These are phyloP conservation scores for Fusarium praegraminearum DNA, from an alignment of 2,329 filamentous ascomycete genomes.

Conservation along the genomic window DNA sequence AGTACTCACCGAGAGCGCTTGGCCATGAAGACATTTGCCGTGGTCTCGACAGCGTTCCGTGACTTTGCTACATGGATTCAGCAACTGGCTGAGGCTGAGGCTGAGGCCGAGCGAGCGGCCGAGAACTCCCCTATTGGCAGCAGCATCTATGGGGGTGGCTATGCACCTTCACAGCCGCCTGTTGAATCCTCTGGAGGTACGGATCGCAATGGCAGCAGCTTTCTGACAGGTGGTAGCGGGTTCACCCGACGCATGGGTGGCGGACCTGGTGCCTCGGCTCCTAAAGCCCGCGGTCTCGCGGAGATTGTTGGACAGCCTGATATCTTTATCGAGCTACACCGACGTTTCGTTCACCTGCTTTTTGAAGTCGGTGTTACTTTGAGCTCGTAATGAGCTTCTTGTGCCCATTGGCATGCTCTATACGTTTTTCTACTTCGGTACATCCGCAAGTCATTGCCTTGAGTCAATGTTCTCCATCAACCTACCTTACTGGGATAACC, in stretches of 20 bases:
- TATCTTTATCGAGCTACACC: slow-evolving; percentile 75
- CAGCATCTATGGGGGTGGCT: slow-evolving; percentile 54
- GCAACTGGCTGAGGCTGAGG: slow-evolving; percentile 71
- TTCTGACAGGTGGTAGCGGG: slow-evolving; percentile 67
- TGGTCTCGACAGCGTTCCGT: slow-evolving; percentile 71
- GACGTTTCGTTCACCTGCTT: slow-evolving; percentile 71
- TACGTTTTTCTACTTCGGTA: slow-evolving; percentile 46
- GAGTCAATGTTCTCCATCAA: slow-evolving; percentile 6
- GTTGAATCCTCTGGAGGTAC: slow-evolving; percentile 50
- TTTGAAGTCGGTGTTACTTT: slow-evolving; percentile 69
- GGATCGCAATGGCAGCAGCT: slow-evolving; percentile 64
- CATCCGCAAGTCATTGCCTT: slow-evolving; percentile 6
- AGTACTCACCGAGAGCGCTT: slow-evolving; percentile 73
- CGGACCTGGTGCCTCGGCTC: slow-evolving; percentile 66
- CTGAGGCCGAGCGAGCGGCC: slow-evolving; percentile 68
- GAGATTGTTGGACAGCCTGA: slow-evolving; percentile 75
- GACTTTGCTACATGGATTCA: slow-evolving; percentile 75
- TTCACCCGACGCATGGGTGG: slow-evolving; percentile 70
- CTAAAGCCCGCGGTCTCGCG: slow-evolving; percentile 71
- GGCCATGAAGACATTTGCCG: slow-evolving; percentile 74
- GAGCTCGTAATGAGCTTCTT: slow-evolving; percentile 57
- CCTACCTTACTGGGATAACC: slow-evolving; percentile 10
- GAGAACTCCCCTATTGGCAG: slow-evolving; percentile 58
- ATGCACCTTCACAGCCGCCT: slow-evolving; percentile 45
- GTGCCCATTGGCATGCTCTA: slow-evolving; percentile 43